A percentile compares a stretch with the other conserved stretches of the same genome.
phyloP scores from a whole-genome alignment of 371 early-diverging fungal genomes.

The Haplosporangium sp. region DNA sequence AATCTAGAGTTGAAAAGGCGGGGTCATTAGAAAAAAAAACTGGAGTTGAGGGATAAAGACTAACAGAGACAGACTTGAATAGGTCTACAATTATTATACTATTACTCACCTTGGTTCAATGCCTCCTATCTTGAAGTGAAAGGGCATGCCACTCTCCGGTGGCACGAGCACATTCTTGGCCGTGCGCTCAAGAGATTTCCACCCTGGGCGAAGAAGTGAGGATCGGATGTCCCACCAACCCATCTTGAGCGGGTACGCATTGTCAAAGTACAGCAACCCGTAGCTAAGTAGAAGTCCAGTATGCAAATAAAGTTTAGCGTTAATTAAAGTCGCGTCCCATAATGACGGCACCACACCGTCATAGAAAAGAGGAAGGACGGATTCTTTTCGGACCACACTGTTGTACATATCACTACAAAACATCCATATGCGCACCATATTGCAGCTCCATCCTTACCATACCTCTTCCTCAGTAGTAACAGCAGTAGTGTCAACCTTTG shows the following conservation, averaged over 20 bases:
- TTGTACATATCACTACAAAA: too few relatives aligned
- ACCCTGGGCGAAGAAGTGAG: slow-evolving; percentile 45
- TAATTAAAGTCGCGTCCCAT: background rate
- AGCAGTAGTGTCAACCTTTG: slow-evolving; percentile 1
- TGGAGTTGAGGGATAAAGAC: background rate
- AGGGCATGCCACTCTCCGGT: slow-evolving; percentile 57
- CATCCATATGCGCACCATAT: too few relatives aligned
- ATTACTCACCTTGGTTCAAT: slow-evolving; percentile 60
- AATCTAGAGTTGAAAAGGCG: slow-evolving; percentile 14
- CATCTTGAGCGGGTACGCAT: slow-evolving; percentile 53
- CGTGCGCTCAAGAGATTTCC: slow-evolving; percentile 50
- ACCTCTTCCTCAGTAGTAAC: slow-evolving; percentile 33
- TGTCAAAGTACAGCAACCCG: slow-evolving; percentile 54
- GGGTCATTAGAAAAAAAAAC: background rate
- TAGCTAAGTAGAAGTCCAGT: slow-evolving; percentile 38
- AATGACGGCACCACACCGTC: slow-evolving; percentile 8
- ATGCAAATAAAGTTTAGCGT: background rate
- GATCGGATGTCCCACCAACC: slow-evolving; percentile 53
- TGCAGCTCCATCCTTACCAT: background rate
- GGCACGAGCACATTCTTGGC: slow-evolving; percentile 56
- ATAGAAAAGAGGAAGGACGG: too few relatives aligned
- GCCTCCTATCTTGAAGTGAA: slow-evolving; percentile 56
- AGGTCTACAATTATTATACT: background rate
- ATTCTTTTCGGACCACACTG: background rate
- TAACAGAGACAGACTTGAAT: background rate